Percentiles rank a stretch among this genome's conserved stretches.
Conservation (phyloP, 192 early-diverging fungal species). For the Gryganskiella cystojenkinii region DNA sequence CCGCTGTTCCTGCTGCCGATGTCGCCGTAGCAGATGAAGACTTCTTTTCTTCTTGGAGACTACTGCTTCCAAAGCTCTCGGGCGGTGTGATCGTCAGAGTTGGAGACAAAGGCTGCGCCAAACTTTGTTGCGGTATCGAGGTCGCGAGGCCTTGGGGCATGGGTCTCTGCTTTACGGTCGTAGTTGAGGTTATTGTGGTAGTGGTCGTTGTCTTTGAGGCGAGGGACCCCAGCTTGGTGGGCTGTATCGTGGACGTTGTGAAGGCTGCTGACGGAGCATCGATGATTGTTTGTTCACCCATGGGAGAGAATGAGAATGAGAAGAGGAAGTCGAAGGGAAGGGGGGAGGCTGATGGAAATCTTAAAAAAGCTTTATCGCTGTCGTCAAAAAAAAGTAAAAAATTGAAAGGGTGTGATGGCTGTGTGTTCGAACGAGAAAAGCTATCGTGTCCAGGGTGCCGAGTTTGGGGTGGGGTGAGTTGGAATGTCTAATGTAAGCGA, state of each 20-base stretch:
- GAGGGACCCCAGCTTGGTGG: constrained; percentile 10
- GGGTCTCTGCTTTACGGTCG: background rate
- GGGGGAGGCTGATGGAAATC: too few species aligned
- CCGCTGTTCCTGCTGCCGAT: constrained; percentile 1
- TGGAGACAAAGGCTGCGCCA: background rate
- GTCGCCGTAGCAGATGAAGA: background rate
- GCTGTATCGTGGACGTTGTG: background rate
- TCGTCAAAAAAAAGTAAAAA: background rate
- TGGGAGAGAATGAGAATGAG: background rate
- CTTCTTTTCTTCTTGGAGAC: background rate
- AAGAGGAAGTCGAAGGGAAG: background rate
- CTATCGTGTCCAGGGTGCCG: too few species aligned
- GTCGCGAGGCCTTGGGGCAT: too few species aligned
- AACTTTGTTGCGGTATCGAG: too few species aligned
- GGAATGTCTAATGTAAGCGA: too few species aligned
- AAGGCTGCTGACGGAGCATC: background rate
- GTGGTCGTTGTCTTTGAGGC: constrained; percentile 6
- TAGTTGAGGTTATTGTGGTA: constrained; percentile 1
- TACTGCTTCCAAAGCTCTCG: background rate
- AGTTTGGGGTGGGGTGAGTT: too few species aligned
- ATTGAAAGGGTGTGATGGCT: background rate
- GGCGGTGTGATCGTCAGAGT: background rate
- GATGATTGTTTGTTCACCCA: background rate
- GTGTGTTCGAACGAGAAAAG: too few species aligned
- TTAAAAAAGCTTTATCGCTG: too few species aligned